These are phyloP conservation scores for Penstemon davidsonii DNA, from an alignment of 257 asterid species.

Conservation along the genomic window DNA sequence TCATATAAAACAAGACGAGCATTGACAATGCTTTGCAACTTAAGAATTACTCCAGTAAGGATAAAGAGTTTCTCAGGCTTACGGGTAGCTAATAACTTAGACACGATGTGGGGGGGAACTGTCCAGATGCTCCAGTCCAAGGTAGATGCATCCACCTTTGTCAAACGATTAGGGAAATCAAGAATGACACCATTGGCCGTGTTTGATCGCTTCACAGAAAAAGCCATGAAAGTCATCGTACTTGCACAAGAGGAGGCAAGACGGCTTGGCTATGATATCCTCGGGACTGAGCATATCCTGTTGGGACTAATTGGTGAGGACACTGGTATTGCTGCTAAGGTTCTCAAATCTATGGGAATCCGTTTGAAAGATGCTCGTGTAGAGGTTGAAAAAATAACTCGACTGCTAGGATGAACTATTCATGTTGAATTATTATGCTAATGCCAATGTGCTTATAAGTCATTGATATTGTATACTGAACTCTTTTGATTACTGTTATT, in stretches of 20 bases:
- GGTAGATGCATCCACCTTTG: slow-evolving; percentile 51
- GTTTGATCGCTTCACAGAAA: slow-evolving; percentile 98
- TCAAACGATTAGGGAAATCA: slow-evolving; percentile 46
- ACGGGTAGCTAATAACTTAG: slow-evolving; percentile 69
- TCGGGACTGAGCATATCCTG: slow-evolving; percentile 94
- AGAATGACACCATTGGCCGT: slow-evolving; percentile 71
- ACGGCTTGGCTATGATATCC: slow-evolving; percentile 90
- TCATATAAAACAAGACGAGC: slow-evolving; percentile 46
- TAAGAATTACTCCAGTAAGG: slow-evolving; percentile 39
- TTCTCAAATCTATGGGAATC: slow-evolving; percentile 93
- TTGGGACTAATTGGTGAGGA: slow-evolving; percentile 98
- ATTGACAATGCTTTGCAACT: slow-evolving; percentile 52
- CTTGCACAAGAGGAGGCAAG: slow-evolving; percentile 99
- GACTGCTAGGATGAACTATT: too few relatives aligned
- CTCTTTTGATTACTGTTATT: too few relatives aligned
- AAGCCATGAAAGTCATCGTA: slow-evolving; percentile 94
- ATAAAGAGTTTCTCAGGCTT: slow-evolving; percentile 61
- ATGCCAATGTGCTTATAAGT: too few relatives aligned
- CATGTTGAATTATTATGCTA: too few relatives aligned
- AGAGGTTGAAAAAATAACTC: slow-evolving; percentile 90
- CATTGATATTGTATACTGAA: too few relatives aligned
- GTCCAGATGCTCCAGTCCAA: slow-evolving; percentile 65
- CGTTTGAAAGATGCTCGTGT: slow-evolving; percentile 97
- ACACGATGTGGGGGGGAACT: slow-evolving; percentile 41
- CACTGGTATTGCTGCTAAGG: slow-evolving; percentile 99